phyloP scores from a whole-genome alignment of 2,329 filamentous ascomycete species.

The Myriosclerotinia scirpicola region DNA sequence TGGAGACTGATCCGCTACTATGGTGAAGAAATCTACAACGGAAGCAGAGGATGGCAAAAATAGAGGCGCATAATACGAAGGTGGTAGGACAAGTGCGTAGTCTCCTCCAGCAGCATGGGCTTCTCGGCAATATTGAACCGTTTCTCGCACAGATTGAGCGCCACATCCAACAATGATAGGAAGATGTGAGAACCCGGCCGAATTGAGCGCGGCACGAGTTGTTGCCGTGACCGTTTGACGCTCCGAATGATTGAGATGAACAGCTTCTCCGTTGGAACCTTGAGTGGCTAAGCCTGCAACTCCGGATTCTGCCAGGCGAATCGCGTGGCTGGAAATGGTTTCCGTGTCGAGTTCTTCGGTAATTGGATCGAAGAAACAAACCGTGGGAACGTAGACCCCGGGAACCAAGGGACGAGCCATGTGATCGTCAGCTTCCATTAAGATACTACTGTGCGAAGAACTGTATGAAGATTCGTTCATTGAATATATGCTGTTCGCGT shows the following conservation, averaged over 20 bases:
- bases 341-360: slow-evolving; percentile 66
- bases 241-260: slow-evolving; percentile 62
- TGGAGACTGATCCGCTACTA: slow-evolving; percentile 65
- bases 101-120: slow-evolving; percentile 63
- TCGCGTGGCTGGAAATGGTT: slow-evolving; percentile 50
- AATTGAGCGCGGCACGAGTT: slow-evolving; percentile 60
- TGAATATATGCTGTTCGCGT: slow-evolving; percentile 39
- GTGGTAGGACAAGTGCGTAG: slow-evolving; percentile 65
- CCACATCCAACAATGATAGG: slow-evolving; percentile 68
- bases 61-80: slow-evolving; percentile 64
- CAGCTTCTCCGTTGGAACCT: slow-evolving; percentile 67
- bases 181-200: slow-evolving; percentile 56
- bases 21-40: slow-evolving; percentile 59
- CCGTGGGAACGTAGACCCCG: slow-evolving; percentile 71
- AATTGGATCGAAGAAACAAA: slow-evolving; percentile 68
- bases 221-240: slow-evolving; percentile 58
- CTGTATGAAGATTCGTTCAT: slow-evolving; percentile 42
- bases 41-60: slow-evolving; percentile 51
- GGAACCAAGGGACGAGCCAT: slow-evolving; percentile 45
- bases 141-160: slow-evolving; percentile 64
- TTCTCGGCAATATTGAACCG: slow-evolving; percentile 62
- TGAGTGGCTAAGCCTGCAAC: slow-evolving; percentile 62
- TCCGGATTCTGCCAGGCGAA: slow-evolving; percentile 59
- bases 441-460: slow-evolving; percentile 47
- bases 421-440: slow-evolving; percentile 40